phyloP scores from a whole-genome alignment of 1,284 basidiomycete genomes.

The Puccinia hordei region DNA sequence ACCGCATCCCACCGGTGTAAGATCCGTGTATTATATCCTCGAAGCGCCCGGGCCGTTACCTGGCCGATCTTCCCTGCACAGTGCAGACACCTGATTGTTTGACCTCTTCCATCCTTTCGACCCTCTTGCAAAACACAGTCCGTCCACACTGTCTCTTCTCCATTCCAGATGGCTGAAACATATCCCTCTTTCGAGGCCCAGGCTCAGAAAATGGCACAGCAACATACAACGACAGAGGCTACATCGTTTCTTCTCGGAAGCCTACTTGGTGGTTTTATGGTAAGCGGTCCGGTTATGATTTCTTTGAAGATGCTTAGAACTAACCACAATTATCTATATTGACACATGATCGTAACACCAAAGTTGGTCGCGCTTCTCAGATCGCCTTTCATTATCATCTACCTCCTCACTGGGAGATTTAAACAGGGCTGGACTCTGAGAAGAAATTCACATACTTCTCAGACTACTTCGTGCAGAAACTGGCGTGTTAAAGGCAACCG shows the following conservation, averaged over 20 bases:
- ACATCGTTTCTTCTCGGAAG: conserved; percentile 8
- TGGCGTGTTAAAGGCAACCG: conserved; percentile 10
- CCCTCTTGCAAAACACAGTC: background rate
- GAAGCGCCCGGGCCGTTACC: background rate
- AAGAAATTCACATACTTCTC: conserved; percentile 13
- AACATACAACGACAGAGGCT: background rate
- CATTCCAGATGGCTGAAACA: background rate
- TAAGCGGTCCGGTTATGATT: background rate
- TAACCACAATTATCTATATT: background rate
- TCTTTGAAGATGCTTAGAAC: too few species aligned
- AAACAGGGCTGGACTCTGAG: conserved; percentile 29
- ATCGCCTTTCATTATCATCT: conserved; percentile 16
- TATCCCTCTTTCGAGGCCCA: background rate
- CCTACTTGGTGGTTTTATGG: conserved; percentile 4
- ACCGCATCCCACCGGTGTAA: background rate
- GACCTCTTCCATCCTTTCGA: background rate
- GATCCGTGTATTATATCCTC: too few species aligned
- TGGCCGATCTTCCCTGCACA: background rate
- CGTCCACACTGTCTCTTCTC: background rate
- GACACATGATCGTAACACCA: background rate
- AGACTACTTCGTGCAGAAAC: background rate
- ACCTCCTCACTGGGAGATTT: conserved; percentile 2
- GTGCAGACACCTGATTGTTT: background rate
- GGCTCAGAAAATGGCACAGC: background rate
- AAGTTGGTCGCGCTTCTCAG: conserved; percentile 22